Conservation (phyloP, 2,329 filamentous ascomycete genomes). For the Beauveria bassiana region DNA sequence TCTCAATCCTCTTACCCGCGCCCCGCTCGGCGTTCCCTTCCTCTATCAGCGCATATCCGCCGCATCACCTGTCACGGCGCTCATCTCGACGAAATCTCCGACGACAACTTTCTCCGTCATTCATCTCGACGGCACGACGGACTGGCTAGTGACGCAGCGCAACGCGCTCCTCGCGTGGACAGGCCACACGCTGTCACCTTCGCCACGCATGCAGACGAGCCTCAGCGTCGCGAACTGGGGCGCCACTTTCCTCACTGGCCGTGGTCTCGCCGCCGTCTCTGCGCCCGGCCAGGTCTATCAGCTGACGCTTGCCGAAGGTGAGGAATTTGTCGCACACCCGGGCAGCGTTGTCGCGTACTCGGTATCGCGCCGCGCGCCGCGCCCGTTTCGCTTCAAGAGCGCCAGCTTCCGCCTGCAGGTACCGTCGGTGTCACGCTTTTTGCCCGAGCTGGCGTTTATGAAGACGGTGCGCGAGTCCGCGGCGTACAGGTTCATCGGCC, state of each 20-base stretch:
- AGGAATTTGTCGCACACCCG: conserved; percentile 87
- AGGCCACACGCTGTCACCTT: conserved; percentile 72
- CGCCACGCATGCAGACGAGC: conserved; percentile 65
- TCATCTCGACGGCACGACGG: conserved; percentile 84
- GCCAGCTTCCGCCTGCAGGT: conserved; percentile 73
- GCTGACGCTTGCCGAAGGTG: conserved; percentile 68
- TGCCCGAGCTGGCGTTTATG: conserved; percentile 68
- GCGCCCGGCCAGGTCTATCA: conserved; percentile 88
- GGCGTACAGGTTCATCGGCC: conserved; percentile 62
- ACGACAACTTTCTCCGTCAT: conserved; percentile 82
- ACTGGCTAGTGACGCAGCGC: conserved; percentile 89
- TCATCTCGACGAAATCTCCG: conserved; percentile 81
- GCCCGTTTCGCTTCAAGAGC: conserved; percentile 78
- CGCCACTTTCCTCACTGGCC: conserved; percentile 77
- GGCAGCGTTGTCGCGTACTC: conserved; percentile 89
- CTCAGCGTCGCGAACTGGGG: conserved; percentile 86
- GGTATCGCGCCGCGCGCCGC: conserved; percentile 62
- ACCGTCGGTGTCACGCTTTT: conserved; percentile 55
- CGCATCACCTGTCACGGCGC: conserved; percentile 76
- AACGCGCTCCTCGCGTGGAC: conserved; percentile 94
- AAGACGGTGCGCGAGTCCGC: conserved; percentile 62
- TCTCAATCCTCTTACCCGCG: conserved; percentile 74
- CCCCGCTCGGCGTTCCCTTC: conserved; percentile 80
- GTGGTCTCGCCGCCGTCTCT: conserved; percentile 76
- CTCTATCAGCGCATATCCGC: conserved; percentile 88